A percentile compares a stretch with the other conserved stretches of the same genome.
phyloP scores from a whole-genome alignment of 1,284 basidiomycete genomes.

The Ustilago esculenta region DNA sequence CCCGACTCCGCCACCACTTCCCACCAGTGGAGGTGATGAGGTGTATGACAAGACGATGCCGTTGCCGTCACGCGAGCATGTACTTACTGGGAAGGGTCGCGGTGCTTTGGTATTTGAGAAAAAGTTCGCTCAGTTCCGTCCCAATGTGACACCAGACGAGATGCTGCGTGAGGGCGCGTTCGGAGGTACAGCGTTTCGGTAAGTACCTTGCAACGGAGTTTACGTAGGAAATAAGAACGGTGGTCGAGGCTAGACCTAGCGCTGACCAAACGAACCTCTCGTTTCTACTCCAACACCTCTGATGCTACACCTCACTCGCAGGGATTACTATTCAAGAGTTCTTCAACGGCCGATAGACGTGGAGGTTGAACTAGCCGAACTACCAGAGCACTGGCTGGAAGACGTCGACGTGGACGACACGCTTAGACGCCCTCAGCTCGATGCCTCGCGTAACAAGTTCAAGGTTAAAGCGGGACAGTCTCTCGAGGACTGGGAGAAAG shows the following conservation, averaged over 20 bases:
- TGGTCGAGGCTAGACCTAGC: too few relatives aligned
- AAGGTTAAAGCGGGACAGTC: constrained; percentile 69
- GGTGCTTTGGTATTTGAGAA: constrained; percentile 68
- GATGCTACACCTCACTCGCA: too few relatives aligned
- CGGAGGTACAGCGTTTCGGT: constrained; percentile 69
- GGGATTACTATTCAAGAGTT: constrained; percentile 46
- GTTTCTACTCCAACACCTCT: too few relatives aligned
- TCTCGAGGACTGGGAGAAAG: constrained; percentile 70
- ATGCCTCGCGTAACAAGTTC: constrained; percentile 68
- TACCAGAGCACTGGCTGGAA: constrained; percentile 50
- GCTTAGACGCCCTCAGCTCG: constrained; percentile 54
- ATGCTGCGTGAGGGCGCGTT: constrained; percentile 69
- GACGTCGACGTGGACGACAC: constrained; percentile 40
- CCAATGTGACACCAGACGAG: constrained; percentile 70
- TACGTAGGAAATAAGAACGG: too few relatives aligned
- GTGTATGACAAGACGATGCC: constrained; percentile 29
- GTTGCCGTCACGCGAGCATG: constrained; percentile 23
- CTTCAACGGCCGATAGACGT: constrained; percentile 39
- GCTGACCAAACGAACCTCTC: not conserved
- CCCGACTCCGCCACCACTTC: constrained; percentile 31
- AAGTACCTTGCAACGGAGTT: constrained; percentile 9
- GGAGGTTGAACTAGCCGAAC: constrained; percentile 46
- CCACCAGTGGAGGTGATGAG: constrained; percentile 24
- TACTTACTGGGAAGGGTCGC: constrained; percentile 35
- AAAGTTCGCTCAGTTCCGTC: constrained; percentile 67